These are phyloP conservation scores for Aschersonia sp. DNA, from an alignment of 2,329 filamentous ascomycete species.

Conservation along the genomic window DNA sequence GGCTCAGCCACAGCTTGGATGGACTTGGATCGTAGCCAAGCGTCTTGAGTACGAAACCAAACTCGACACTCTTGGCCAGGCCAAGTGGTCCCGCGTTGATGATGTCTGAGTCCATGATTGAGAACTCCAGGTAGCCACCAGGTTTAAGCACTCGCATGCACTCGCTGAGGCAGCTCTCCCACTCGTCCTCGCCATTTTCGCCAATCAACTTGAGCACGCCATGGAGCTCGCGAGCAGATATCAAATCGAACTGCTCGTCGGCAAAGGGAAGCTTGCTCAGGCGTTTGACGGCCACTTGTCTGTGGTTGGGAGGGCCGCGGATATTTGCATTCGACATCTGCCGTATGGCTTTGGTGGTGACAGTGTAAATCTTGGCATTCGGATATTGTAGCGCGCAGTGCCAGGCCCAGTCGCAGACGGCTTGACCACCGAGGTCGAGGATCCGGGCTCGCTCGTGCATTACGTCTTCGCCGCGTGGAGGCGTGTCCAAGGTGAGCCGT, in stretches of 20 bases:
- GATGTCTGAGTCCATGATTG: slow-evolving; percentile 78
- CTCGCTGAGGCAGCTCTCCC: slow-evolving; percentile 71
- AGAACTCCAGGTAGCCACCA: slow-evolving; percentile 84
- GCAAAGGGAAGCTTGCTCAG: slow-evolving; percentile 76
- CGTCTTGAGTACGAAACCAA: slow-evolving; percentile 77
- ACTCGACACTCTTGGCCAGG: slow-evolving; percentile 77
- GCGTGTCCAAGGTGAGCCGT: slow-evolving; percentile 34
- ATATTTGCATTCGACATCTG: slow-evolving; percentile 62
- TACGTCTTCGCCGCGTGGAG: slow-evolving; percentile 23
- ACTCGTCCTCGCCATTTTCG: slow-evolving; percentile 65
- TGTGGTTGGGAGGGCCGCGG: slow-evolving; percentile 76
- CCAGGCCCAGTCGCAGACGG: slow-evolving; percentile 92
- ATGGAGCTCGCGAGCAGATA: slow-evolving; percentile 80
- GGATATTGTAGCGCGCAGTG: slow-evolving; percentile 77
- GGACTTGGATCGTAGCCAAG: slow-evolving; percentile 80
- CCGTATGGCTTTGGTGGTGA: slow-evolving; percentile 58
- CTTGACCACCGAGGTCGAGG: slow-evolving; percentile 75
- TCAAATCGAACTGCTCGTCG: slow-evolving; percentile 75
- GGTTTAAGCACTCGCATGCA: slow-evolving; percentile 87
- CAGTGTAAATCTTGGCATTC: slow-evolving; percentile 76
- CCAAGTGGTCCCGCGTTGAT: slow-evolving; percentile 69
- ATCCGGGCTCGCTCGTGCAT: slow-evolving; percentile 47
- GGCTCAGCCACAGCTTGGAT: slow-evolving; percentile 65
- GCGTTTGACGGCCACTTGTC: slow-evolving; percentile 62
- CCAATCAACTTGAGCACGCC: slow-evolving; percentile 62